Base-by-base conservation (phyloP, 371 early-diverging fungal species). In the Rhizopus delemar region DNA sequence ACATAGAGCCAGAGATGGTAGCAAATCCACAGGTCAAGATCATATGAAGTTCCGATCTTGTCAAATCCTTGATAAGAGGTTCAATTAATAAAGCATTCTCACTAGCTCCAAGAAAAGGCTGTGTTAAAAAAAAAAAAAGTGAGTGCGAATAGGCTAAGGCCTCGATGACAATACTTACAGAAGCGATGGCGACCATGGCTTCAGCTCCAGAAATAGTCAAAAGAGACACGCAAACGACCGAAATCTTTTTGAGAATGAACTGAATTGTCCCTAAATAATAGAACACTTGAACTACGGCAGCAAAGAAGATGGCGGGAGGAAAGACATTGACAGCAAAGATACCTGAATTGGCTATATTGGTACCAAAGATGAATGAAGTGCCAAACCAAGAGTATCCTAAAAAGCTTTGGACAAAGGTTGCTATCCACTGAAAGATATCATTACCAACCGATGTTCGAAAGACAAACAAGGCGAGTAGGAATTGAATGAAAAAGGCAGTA, bases 21-120 rank as follows among this genome's bases (percentile, higher is more conserved):
- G 93, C 85, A 74, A 93, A 93, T 39, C 93, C 93, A 46, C 90
- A 89, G 31, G 90, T 86, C 86, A 94, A 84, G 75, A 87, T 84
- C 34, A 90, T 82, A 70, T 93, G 93, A 48, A 94, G 56, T 74
- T 94, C 94, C 4, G 92, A 87, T 31, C 74, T 74, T 36, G 94
- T 94, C 86, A 92, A 87, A 69, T 84, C 82, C 22, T 83, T 81
- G 28, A 94, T 65, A 60, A 90, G 89, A 46, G 92, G 91, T 48
- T 80, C 79, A 51, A 93, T 88, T 49, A 94, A 70, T 50, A 94
- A 77, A n/a, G 88, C 90, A 48, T 87, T 88, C 72, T 94, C 94
- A 53, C 86, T 78, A 73, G 88, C 86, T 11, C 94, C 94, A 38
- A 89, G 70, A 51, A 88, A 88, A n/a, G 88, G 88, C 59, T 67